Percentiles rank a stretch among this genome's conserved stretches.
Conservation (phyloP, 2,329 filamentous ascomycete genomes). For the Bipolaris bicolor region DNA sequence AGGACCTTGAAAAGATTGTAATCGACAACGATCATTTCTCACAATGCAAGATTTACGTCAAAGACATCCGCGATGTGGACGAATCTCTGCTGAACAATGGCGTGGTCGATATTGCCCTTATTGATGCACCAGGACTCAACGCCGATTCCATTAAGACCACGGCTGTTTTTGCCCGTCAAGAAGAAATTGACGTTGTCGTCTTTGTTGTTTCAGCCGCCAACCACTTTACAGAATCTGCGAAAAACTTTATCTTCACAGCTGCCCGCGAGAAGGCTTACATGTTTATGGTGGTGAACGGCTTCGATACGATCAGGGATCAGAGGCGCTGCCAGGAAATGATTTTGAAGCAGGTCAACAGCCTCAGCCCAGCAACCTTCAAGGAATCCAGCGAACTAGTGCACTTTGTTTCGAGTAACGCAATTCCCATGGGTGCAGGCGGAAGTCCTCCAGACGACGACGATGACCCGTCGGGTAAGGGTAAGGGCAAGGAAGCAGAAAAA, state of each 20-base stretch:
- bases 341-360: constrained; percentile 80
- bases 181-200: constrained; percentile 98
- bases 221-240: constrained; percentile 96
- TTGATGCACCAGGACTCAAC: constrained; percentile 94
- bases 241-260: constrained; percentile 95
- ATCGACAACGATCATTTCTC: constrained; percentile 86
- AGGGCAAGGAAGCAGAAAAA: constrained; percentile 77
- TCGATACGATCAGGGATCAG: constrained; percentile 92
- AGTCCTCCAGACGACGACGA: constrained; percentile 47
- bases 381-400: constrained; percentile 92
- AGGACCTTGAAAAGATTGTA: constrained; percentile 85
- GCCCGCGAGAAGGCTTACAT: constrained; percentile 98
- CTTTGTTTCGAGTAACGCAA: constrained; percentile 96
- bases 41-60: constrained; percentile 96
- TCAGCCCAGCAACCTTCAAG: constrained; percentile 94
- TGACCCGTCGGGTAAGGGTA: constrained; percentile 61
- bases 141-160: constrained; percentile 97
- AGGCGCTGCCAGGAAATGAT: constrained; percentile 90
- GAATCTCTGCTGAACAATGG: constrained; percentile 96
- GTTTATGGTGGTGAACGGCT: constrained; percentile 98
- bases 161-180: constrained; percentile 93
- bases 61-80: constrained; percentile 85
- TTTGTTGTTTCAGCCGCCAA: constrained; percentile 98
- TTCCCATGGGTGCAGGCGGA: constrained; percentile 67
- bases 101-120: constrained; percentile 95